Evolutionary conservation across 306 rosid genomes (phyloP).

Genomic region (Rosa persica): DNA sequence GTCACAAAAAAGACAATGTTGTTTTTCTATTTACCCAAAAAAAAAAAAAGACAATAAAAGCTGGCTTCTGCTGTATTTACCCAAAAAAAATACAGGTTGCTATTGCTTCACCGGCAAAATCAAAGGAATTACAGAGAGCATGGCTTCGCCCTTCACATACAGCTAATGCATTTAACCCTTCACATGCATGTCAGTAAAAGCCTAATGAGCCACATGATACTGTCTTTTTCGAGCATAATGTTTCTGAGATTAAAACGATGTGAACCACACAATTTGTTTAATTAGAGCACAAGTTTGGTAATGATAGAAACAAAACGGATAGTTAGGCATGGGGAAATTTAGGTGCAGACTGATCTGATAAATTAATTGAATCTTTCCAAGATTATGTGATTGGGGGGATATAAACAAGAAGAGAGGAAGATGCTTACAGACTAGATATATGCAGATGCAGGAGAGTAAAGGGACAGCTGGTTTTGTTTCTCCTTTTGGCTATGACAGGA

Average conservation of each 20-base stretch:
- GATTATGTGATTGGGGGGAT: constrained; percentile 2
- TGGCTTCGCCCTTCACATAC: neutral
- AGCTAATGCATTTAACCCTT: constrained; percentile 15
- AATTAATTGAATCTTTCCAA: neutral
- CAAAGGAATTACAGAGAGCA: neutral
- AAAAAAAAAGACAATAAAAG: neutral
- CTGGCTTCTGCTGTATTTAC: neutral
- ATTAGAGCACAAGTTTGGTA: neutral
- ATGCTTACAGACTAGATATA: neutral
- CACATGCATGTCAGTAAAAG: constrained; percentile 21
- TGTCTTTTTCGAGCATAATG: neutral
- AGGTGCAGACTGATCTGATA: neutral
- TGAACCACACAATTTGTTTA: neutral
- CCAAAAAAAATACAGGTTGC: neutral
- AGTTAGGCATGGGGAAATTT: neutral
- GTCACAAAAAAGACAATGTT: neutral
- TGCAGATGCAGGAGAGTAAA: constrained; percentile 1
- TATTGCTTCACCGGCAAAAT: neutral
- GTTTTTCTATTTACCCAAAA: neutral
- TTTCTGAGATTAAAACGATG: neutral
- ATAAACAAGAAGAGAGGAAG: neutral
- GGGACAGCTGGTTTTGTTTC: constrained; percentile 12
- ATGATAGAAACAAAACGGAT: constrained; percentile 9
- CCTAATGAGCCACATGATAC: constrained; percentile 14
- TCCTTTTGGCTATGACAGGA: neutral